These are phyloP conservation scores for Penicillium sp. DNA, from an alignment of 2,329 filamentous ascomycete species.

Conservation along the genomic window DNA sequence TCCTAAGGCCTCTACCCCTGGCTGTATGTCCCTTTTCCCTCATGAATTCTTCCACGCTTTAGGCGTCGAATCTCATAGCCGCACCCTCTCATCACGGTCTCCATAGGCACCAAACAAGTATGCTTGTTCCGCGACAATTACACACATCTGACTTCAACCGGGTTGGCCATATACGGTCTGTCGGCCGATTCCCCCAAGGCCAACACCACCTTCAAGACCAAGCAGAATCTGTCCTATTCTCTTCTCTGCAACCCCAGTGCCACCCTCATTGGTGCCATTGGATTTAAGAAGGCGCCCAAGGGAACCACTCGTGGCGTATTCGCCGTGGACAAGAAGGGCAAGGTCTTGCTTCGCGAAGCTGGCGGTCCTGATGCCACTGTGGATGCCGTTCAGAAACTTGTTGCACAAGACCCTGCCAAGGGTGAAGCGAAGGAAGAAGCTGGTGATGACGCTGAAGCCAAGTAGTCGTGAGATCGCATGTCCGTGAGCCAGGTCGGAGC, in stretches of 20 bases:
- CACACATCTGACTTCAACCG: conserved; percentile 72
- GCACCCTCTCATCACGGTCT: background rate
- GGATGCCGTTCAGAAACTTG: conserved; percentile 73
- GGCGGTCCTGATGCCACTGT: conserved; percentile 80
- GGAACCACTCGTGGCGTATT: conserved; percentile 87
- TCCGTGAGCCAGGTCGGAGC: background rate
- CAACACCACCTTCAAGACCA: conserved; percentile 90
- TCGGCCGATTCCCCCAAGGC: conserved; percentile 85
- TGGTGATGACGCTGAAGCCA: conserved; percentile 7
- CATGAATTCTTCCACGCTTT: background rate
- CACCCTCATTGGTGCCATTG: conserved; percentile 80
- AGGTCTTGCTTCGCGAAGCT: conserved; percentile 73
- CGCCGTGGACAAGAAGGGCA: conserved; percentile 78
- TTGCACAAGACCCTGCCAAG: conserved; percentile 51
- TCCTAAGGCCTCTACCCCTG: conserved; percentile 89
- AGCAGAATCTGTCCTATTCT: conserved; percentile 85
- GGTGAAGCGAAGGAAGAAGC: conserved; percentile 17
- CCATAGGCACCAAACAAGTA: conserved; percentile 82
- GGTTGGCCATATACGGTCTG: conserved; percentile 86
- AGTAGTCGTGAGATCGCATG: conserved; percentile 6
- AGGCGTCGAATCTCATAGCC: background rate
- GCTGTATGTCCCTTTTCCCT: conserved; percentile 66
- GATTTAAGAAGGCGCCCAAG: conserved; percentile 82
- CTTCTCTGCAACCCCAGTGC: conserved; percentile 80
- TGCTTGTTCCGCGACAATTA: conserved; percentile 92